These are phyloP conservation scores for Groenewaldozyma auringiensis DNA, from an alignment of 1,139 yeast genomes.

Conservation along the genomic window DNA sequence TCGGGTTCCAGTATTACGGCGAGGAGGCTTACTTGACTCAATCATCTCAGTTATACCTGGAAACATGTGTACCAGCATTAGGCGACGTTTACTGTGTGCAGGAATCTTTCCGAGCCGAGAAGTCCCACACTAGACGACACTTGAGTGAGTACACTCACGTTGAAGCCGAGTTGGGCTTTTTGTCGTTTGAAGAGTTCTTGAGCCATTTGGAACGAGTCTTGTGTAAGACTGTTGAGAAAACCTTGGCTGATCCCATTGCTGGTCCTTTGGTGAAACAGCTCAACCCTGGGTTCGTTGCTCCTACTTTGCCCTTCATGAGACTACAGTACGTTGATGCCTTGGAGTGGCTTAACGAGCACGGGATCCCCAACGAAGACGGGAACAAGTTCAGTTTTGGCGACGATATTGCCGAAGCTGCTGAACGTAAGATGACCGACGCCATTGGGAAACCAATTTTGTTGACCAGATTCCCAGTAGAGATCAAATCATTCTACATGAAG, in stretches of 20 bases:
- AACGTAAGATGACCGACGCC: slow-evolving; percentile 95
- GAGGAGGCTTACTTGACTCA: slow-evolving; percentile 96
- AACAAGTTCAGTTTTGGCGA: slow-evolving; percentile 92
- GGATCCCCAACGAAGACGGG: slow-evolving; percentile 89
- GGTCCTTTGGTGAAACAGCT: slow-evolving; percentile 85
- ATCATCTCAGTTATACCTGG: slow-evolving; percentile 93
- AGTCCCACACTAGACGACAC: slow-evolving; percentile 98
- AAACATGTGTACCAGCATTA: slow-evolving; percentile 89
- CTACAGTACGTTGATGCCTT: slow-evolving; percentile 80
- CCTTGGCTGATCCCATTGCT: slow-evolving; percentile 81
- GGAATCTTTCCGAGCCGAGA: slow-evolving; percentile 99
- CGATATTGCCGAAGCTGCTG: slow-evolving; percentile 97
- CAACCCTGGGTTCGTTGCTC: slow-evolving; percentile 84
- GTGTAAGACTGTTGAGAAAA: slow-evolving; percentile 60
- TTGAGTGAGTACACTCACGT: slow-evolving; percentile 94
- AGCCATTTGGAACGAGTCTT: slow-evolving; percentile 76
- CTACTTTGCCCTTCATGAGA: slow-evolving; percentile 80
- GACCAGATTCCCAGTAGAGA: slow-evolving; percentile 92
- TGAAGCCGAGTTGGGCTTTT: slow-evolving; percentile 87
- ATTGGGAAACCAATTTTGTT: slow-evolving; percentile 87
- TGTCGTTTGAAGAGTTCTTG: slow-evolving; percentile 79
- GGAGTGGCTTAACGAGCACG: slow-evolving; percentile 95
- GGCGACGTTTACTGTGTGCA: slow-evolving; percentile 98
- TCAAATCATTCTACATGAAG: slow-evolving; percentile 97
- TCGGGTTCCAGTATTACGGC: slow-evolving; percentile 89